Evolutionary conservation across 2,329 filamentous ascomycete genomes (phyloP).

Genomic region (Curvularia hawaiiensis): DNA sequence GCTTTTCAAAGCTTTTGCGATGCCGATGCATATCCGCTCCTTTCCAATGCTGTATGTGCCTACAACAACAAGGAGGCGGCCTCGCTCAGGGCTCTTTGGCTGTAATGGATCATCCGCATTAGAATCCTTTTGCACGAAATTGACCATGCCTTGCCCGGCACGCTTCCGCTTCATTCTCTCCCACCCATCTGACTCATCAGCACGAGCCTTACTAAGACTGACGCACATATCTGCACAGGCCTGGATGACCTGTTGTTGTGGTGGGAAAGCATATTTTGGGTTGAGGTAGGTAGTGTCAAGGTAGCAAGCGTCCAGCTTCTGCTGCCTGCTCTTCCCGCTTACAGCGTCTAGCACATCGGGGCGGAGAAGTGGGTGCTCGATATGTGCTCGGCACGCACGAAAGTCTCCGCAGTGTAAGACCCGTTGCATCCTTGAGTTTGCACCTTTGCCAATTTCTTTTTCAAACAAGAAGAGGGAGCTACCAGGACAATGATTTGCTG

Average conservation of each 20-base stretch:
- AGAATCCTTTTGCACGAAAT: slow-evolving; percentile 61
- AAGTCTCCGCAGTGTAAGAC: slow-evolving; percentile 97
- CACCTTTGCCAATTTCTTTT: slow-evolving; percentile 69
- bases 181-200: slow-evolving; percentile 61
- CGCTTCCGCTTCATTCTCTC: slow-evolving; percentile 62
- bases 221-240: slow-evolving; percentile 88
- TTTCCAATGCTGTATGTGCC: slow-evolving; percentile 99
- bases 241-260: slow-evolving; percentile 82
- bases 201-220: slow-evolving; percentile 70
- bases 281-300: slow-evolving; percentile 97
- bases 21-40: slow-evolving; percentile 91
- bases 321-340: slow-evolving; percentile 74
- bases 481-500: slow-evolving; percentile 95
- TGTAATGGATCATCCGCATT: slow-evolving; percentile 39
- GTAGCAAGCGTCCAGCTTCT: slow-evolving; percentile 94
- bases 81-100: slow-evolving; percentile 48
- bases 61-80: slow-evolving; percentile 85
- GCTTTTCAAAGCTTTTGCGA: slow-evolving; percentile 80
- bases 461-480: slow-evolving; percentile 94
- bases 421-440: slow-evolving; percentile 68
- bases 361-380: slow-evolving; percentile 79
- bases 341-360: slow-evolving; percentile 74
- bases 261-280: slow-evolving; percentile 92
- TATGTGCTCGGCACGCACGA: slow-evolving; percentile 82
- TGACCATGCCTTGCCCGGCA: slow-evolving; percentile 64